Evolutionary conservation across 805 yeast species (phyloP).

Genomic region (Maudiozyma pseudohumilis): DNA sequence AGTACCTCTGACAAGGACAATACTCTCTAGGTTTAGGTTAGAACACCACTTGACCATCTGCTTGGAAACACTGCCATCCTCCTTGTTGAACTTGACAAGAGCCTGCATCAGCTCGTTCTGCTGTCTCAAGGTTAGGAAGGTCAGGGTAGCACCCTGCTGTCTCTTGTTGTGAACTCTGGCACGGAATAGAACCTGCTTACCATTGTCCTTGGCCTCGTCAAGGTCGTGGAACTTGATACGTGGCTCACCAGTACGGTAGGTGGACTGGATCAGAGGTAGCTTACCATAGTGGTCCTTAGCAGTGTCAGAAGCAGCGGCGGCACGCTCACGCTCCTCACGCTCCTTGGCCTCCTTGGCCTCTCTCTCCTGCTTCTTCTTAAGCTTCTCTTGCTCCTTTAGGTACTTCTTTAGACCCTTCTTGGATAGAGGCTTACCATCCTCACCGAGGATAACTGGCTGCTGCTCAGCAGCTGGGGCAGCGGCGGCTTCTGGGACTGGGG

Average conservation of each 20-base stretch:
- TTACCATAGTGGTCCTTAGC: slow-evolving; percentile 87
- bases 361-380: slow-evolving; percentile 82
- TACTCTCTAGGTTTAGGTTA: slow-evolving; percentile 74
- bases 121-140: slow-evolving; percentile 86
- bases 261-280: slow-evolving; percentile 75
- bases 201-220: slow-evolving; percentile 40
- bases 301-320: slow-evolving; percentile 71
- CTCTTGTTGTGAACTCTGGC: slow-evolving; percentile 91
- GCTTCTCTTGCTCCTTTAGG: slow-evolving; percentile 88
- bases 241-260: slow-evolving; percentile 51
- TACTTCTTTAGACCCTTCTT: slow-evolving; percentile 93
- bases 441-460: slow-evolving; percentile 37
- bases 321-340: slow-evolving; percentile 62
- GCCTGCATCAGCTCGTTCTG: slow-evolving; percentile 78
- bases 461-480: slow-evolving; percentile 4
- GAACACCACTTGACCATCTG: slow-evolving; percentile 97
- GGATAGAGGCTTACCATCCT: slow-evolving; percentile 82
- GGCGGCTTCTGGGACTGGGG: slow-evolving; percentile 2
- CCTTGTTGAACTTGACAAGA: slow-evolving; percentile 64
- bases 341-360: slow-evolving; percentile 83
- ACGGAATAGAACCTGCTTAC: slow-evolving; percentile 72
- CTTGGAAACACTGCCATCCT: slow-evolving; percentile 64
- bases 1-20: slow-evolving; percentile 81
- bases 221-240: slow-evolving; percentile 52
- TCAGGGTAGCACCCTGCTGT: slow-evolving; percentile 92